Percentiles rank a stretch among this genome's conserved stretches.
phyloP scores from a whole-genome alignment of 2,329 filamentous ascomycete species.

The Penicillium rolfsii region DNA sequence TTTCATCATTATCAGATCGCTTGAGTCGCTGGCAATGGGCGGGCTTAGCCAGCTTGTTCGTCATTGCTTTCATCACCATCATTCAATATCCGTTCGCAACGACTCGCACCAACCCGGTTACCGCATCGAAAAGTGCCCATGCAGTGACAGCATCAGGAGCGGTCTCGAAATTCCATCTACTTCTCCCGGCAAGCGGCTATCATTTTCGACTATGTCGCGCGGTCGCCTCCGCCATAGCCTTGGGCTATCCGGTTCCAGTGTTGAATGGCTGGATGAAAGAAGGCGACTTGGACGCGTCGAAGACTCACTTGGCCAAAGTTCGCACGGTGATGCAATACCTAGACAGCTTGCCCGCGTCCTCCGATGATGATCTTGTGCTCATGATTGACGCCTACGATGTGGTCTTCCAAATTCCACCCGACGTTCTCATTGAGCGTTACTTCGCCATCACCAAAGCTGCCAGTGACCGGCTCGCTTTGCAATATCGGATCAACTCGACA shows the following conservation, averaged over 20 bases:
- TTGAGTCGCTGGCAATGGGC: slow-evolving; percentile 20
- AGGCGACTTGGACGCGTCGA: slow-evolving; percentile 18
- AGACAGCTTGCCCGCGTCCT: slow-evolving; percentile 11
- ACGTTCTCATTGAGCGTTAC: slow-evolving; percentile 22
- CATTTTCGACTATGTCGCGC: slow-evolving; percentile 22
- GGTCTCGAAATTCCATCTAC: slow-evolving; percentile 18
- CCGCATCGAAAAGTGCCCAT: not conserved
- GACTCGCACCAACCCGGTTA: slow-evolving; percentile 2
- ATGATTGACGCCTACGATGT: slow-evolving; percentile 24
- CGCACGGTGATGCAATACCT: slow-evolving; percentile 21
- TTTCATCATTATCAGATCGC: slow-evolving; percentile 7
- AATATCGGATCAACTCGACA: slow-evolving; percentile 8
- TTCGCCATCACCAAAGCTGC: slow-evolving; percentile 17
- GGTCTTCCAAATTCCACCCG: slow-evolving; percentile 19
- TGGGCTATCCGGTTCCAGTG: slow-evolving; percentile 19
- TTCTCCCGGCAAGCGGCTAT: slow-evolving; percentile 15
- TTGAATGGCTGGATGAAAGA: slow-evolving; percentile 23
- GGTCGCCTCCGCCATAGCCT: slow-evolving; percentile 13
- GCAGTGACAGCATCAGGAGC: not conserved
- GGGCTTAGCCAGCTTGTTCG: slow-evolving; percentile 11
- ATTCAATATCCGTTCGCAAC: slow-evolving; percentile 9
- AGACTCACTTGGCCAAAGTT: slow-evolving; percentile 22
- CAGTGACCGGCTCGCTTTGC: slow-evolving; percentile 13
- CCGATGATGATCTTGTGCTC: slow-evolving; percentile 20
- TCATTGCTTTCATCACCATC: slow-evolving; percentile 15